Conservation (phyloP, 495 filamentous ascomycete genomes). For the Aspergillus conjunctus region DNA sequence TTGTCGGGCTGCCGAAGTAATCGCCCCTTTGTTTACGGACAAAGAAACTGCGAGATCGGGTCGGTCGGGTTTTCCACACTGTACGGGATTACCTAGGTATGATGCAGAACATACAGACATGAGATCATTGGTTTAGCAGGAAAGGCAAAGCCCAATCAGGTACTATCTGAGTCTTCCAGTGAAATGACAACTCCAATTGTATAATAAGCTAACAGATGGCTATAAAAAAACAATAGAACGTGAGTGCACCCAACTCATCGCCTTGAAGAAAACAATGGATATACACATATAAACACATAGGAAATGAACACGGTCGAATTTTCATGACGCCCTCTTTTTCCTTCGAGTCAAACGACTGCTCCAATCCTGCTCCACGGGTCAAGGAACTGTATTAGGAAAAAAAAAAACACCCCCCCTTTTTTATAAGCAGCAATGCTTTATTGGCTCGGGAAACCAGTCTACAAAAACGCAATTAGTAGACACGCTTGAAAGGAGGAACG, state of each 20-base stretch:
- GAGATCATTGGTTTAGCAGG: neutral
- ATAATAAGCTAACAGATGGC: slow-evolving; percentile 39
- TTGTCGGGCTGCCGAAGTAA: neutral
- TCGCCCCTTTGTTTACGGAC: neutral
- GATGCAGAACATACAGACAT: neutral
- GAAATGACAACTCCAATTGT: slow-evolving; percentile 35
- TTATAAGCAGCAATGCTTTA: slow-evolving; percentile 8
- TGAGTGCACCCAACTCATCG: slow-evolving; percentile 50
- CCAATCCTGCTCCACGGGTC: slow-evolving; percentile 10
- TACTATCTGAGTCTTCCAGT: neutral
- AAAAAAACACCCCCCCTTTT: slow-evolving; percentile 10
- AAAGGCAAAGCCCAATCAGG: neutral
- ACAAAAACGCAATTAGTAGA: slow-evolving; percentile 56
- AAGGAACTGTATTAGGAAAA: slow-evolving; percentile 1
- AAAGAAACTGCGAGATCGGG: neutral
- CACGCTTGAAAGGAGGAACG: slow-evolving; percentile 85
- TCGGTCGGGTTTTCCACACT: neutral
- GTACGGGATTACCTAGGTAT: neutral
- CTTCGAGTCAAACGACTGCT: slow-evolving; percentile 12
- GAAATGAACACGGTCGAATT: slow-evolving; percentile 43
- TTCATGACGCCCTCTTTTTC: slow-evolving; percentile 40
- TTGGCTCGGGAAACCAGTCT: slow-evolving; percentile 7
- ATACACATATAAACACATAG: slow-evolving; percentile 50
- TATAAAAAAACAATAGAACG: slow-evolving; percentile 43
- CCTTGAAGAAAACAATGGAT: slow-evolving; percentile 47